Conservation (phyloP, 169 alveolate genomes). For the Miamiensis avidus region DNA sequence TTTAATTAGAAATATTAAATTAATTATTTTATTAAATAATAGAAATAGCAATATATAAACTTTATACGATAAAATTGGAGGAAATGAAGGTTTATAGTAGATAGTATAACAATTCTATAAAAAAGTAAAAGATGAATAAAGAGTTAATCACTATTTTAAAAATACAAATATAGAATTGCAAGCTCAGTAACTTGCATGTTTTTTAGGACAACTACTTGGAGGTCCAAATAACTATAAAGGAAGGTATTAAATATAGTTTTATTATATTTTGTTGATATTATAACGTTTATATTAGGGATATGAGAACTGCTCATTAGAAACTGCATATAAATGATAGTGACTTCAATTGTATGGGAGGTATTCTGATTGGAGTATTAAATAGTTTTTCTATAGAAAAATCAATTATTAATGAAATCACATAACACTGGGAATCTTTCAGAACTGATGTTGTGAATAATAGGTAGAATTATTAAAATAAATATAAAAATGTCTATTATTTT, state of each 20-base stretch:
- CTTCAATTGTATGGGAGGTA: background rate
- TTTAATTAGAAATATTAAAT: too few species aligned
- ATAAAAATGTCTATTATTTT: too few species aligned
- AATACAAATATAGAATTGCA: background rate
- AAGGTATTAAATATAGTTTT: background rate
- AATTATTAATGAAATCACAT: background rate
- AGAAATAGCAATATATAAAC: background rate
- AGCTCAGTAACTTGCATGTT: background rate
- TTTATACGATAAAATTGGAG: background rate
- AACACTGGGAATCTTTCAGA: background rate
- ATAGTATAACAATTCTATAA: too few species aligned
- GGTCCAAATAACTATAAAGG: background rate
- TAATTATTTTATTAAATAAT: too few species aligned
- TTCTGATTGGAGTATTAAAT: background rate
- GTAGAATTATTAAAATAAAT: background rate
- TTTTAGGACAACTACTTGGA: background rate
- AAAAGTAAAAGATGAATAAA: background rate
- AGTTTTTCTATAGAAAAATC: too few species aligned
- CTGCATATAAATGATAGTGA: background rate
- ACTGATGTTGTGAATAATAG: background rate
- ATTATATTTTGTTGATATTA: too few species aligned
- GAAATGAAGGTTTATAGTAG: background rate
- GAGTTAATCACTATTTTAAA: too few species aligned
- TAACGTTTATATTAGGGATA: background rate
- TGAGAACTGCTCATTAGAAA: background rate